Percentiles rank a stretch among this genome's conserved stretches.
Conservation (phyloP, 768 basidiomycete species). For the Pleurotus sapidus region DNA sequence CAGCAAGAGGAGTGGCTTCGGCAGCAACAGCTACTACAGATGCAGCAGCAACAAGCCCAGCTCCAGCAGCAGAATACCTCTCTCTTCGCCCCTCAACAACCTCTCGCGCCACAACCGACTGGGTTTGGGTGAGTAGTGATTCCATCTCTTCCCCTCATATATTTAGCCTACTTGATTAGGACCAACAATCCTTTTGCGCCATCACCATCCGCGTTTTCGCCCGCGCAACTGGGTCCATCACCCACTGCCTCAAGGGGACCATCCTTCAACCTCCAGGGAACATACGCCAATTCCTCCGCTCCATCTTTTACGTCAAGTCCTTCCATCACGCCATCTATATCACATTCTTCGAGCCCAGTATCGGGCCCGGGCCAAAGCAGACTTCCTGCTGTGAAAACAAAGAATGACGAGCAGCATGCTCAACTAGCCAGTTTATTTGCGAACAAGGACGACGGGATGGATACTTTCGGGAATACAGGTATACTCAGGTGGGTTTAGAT, state of each 20-base stretch:
- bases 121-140: constrained; percentile 61
- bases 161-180: constrained; percentile 36
- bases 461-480: constrained; percentile 94
- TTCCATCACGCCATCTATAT: constrained; percentile 32
- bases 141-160: background rate
- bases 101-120: constrained; percentile 58
- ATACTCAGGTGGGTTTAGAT: constrained; percentile 52
- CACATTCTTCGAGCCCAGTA: constrained; percentile 9
- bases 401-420: constrained; percentile 63
- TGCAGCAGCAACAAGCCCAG: constrained; percentile 48
- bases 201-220: constrained; percentile 26
- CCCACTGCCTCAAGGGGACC: constrained; percentile 29
- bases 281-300: constrained; percentile 54
- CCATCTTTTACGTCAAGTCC: constrained; percentile 42
- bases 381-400: constrained; percentile 9
- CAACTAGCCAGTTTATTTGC: constrained; percentile 82
- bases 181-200: constrained; percentile 96
- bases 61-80: constrained; percentile 32
- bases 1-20: constrained; percentile 43
- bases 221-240: constrained; percentile 16
- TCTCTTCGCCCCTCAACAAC: constrained; percentile 44
- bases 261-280: constrained; percentile 68
- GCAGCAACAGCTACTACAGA: constrained; percentile 39
- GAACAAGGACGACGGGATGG: constrained; percentile 87
- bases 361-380: background rate